phyloP scores from a whole-genome alignment of 768 basidiomycete species.

The Kwoniella shandongensis region DNA sequence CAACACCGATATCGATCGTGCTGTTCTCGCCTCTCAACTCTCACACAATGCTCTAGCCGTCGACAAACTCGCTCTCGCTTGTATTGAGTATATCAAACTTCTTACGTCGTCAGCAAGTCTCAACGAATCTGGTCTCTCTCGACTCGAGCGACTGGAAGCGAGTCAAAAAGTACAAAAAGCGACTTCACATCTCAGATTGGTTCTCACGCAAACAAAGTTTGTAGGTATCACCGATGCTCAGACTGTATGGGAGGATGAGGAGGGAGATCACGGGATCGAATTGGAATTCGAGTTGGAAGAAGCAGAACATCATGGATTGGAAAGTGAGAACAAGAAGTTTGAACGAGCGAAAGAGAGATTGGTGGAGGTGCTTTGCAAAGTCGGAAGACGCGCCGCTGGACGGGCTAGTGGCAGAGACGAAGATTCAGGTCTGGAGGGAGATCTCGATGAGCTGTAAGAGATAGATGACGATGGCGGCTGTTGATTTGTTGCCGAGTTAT shows the following conservation, averaged over 20 bases:
- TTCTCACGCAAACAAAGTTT: slow-evolving; percentile 46
- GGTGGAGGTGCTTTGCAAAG: slow-evolving; percentile 34
- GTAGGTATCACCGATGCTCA: slow-evolving; percentile 21
- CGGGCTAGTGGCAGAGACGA: slow-evolving; percentile 26
- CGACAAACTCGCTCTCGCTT: slow-evolving; percentile 49
- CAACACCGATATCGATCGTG: background rate
- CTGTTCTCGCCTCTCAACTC: background rate
- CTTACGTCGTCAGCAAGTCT: slow-evolving; percentile 27
- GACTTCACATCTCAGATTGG: slow-evolving; percentile 31
- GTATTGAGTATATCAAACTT: slow-evolving; percentile 44
- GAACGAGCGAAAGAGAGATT: slow-evolving; percentile 36
- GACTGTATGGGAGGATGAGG: slow-evolving; percentile 1
- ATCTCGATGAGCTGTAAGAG: slow-evolving; percentile 37
- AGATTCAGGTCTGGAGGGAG: slow-evolving; percentile 43
- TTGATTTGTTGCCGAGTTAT: background rate
- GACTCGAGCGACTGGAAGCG: slow-evolving; percentile 19
- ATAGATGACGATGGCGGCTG: no score
- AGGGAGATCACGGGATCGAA: background rate
- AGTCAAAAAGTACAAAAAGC: slow-evolving; percentile 23
- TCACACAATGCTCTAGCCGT: slow-evolving; percentile 35
- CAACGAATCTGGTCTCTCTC: background rate
- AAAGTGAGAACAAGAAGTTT: slow-evolving; percentile 22
- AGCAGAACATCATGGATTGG: slow-evolving; percentile 9
- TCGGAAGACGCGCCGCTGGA: slow-evolving; percentile 37
- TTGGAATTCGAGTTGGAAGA: slow-evolving; percentile 12